Base-by-base conservation (phyloP, 1,284 basidiomycete genomes). In the Tilletiaria anomala region DNA sequence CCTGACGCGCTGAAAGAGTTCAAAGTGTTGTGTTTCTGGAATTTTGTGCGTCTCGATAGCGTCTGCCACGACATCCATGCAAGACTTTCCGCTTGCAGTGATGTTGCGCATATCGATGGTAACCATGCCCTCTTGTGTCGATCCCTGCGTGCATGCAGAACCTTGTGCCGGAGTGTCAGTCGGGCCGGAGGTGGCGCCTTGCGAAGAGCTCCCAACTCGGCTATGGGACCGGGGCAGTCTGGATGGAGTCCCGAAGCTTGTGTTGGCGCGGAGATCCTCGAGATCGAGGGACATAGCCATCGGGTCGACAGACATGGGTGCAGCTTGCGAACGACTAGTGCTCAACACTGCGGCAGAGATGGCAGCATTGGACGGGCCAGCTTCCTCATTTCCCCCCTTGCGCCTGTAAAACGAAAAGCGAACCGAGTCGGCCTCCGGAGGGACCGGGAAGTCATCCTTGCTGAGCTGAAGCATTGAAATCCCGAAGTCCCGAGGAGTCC, bases 1-100 rank as follows among this genome's bases (percentile, higher is more conserved):
- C 40, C 89, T 79, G 46, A 91, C 82, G 44, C 83, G 82, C 68
- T 84, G 87, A 50, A 93, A 74, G 4, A 94, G 72, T 60, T 88
- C 84, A 58, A 88, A 89, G 57, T 82, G 84, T 68, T 91, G 86
- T 32, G 80, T 77, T 17, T 80, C 75, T 11, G 87, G 82, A 31
- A 96, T 75, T 26, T 75, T 70, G 61, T 85, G 73, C n/a, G 70
- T 70, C 54, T 83, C 78, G 46, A 83, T 73, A 18, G 77, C 70
- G 50, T 86, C 80, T 16, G 78, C 78, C 19, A 94, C 73, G 35
- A 88, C 73, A 31, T 58, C 53, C 23, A 48, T 46, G 16, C 50
- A 36, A 20, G 51, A 40, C 37, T 43, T 46, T 18, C 40, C 37
- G 6, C 42, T 40, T 12, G 42, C 10, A 5, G 45, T 42, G 18